A percentile compares a stretch with the other conserved stretches of the same genome.
phyloP scores from a whole-genome alignment of 2,329 filamentous ascomycete genomes.

The Clonostachys rosea region DNA sequence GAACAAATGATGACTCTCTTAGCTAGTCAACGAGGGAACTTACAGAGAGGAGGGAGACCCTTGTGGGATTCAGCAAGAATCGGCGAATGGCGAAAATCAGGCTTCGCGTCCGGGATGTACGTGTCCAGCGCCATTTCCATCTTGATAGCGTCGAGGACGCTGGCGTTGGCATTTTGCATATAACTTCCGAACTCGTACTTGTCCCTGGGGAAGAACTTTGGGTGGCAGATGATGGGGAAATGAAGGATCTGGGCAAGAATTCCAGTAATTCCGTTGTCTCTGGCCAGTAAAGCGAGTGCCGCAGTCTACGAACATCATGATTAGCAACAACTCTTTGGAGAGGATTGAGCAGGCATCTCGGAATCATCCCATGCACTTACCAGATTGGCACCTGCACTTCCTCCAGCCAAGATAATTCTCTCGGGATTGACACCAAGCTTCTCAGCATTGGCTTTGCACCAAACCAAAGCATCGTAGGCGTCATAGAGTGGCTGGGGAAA shows the following conservation, averaged over 20 bases:
- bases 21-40: background rate
- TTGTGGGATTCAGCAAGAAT: constrained; percentile 8
- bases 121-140: constrained; percentile 8
- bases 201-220: constrained; percentile 10
- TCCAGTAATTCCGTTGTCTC: constrained; percentile 7
- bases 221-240: constrained; percentile 12
- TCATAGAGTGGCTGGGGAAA: constrained; percentile 12
- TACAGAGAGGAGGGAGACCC: constrained; percentile 9
- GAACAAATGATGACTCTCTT: background rate
- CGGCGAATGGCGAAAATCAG: constrained; percentile 12
- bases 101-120: constrained; percentile 2
- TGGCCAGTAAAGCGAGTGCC: constrained; percentile 5
- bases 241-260: constrained; percentile 11
- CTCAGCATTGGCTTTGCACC: constrained; percentile 12
- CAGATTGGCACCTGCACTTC: constrained; percentile 12
- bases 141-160: constrained; percentile 2
- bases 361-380: background rate
- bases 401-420: constrained; percentile 10
- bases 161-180: constrained; percentile 8
- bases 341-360: background rate
- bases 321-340: background rate
- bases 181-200: constrained; percentile 14
- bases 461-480: constrained; percentile 12
- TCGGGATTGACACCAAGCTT: constrained; percentile 8
- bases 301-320: constrained; percentile 8